These are phyloP conservation scores for Ustilago trichophora DNA, from an alignment of 1,284 basidiomycete genomes.

Conservation along the genomic window DNA sequence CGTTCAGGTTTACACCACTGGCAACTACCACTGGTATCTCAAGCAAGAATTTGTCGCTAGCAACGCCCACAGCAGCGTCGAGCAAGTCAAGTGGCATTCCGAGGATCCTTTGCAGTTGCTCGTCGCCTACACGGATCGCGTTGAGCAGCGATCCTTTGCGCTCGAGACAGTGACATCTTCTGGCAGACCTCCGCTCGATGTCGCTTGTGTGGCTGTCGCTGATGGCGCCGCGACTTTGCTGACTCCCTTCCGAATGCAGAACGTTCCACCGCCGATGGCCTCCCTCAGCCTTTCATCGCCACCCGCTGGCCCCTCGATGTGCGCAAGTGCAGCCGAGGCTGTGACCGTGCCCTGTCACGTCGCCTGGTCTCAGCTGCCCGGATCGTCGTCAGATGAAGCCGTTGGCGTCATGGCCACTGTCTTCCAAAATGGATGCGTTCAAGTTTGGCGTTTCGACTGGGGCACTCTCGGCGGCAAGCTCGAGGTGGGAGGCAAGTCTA, in stretches of 20 bases:
- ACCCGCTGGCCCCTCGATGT: constrained; percentile 14
- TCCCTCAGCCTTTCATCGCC: constrained; percentile 73
- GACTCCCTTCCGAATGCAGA: constrained; percentile 92
- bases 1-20: constrained; percentile 90
- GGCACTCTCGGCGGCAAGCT: constrained; percentile 35
- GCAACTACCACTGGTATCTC: constrained; percentile 90
- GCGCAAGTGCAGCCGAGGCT: constrained; percentile 10
- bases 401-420: constrained; percentile 75
- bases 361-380: constrained; percentile 75
- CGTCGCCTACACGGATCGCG: constrained; percentile 70
- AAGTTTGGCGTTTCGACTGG: constrained; percentile 72
- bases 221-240: constrained; percentile 85
- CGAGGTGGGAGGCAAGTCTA: constrained; percentile 32
- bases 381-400: constrained; percentile 8
- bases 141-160: constrained; percentile 74
- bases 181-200: constrained; percentile 76
- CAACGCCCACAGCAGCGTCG: constrained; percentile 3
- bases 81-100: constrained; percentile 85
- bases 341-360: constrained; percentile 56
- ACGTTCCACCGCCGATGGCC: constrained; percentile 94
- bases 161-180: constrained; percentile 80
- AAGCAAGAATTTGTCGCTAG: constrained; percentile 56
- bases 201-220: constrained; percentile 86
- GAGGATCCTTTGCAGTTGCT: constrained; percentile 78
- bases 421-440: constrained; percentile 70